These are phyloP conservation scores for Phialophora verrucosa DNA, from an alignment of 2,329 filamentous ascomycete genomes.

Conservation along the genomic window DNA sequence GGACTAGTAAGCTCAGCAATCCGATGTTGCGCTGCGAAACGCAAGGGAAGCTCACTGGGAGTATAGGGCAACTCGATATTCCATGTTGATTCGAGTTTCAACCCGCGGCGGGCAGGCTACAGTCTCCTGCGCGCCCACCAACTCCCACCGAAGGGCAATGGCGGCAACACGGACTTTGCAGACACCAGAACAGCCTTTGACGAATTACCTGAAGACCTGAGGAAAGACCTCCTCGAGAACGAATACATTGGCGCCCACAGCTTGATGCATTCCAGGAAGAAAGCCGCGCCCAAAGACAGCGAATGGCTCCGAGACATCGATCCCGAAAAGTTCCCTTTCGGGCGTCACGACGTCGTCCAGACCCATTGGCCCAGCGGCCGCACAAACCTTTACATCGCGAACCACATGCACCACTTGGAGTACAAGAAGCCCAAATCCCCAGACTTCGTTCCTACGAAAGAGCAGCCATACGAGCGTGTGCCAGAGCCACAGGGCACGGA, in stretches of 20 bases:
- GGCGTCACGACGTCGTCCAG: constrained; percentile 58
- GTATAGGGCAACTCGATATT: constrained; percentile 57
- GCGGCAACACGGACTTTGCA: constrained; percentile 61
- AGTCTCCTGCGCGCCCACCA: constrained; percentile 58
- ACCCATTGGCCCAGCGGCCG: constrained; percentile 55
- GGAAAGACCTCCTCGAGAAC: constrained; percentile 45
- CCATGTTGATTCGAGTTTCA: constrained; percentile 63
- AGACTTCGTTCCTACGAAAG: constrained; percentile 21
- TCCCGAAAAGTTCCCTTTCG: constrained; percentile 47
- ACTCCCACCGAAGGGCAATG: constrained; percentile 55
- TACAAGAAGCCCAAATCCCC: constrained; percentile 24
- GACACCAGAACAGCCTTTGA: constrained; percentile 60
- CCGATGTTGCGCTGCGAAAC: background rate
- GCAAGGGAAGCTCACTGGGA: background rate
- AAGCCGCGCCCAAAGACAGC: constrained; percentile 57
- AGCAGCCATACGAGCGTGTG: constrained; percentile 32
- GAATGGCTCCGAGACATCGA: constrained; percentile 52
- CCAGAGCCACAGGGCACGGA: constrained; percentile 44
- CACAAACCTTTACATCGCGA: constrained; percentile 60
- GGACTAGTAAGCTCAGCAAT: constrained; percentile 46
- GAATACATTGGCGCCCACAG: constrained; percentile 59
- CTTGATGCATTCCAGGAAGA: constrained; percentile 58
- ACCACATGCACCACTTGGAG: constrained; percentile 60
- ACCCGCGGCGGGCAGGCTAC: constrained; percentile 59
- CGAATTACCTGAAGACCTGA: constrained; percentile 49